Percentiles rank a stretch among this genome's conserved stretches.
These are phyloP conservation scores for Trifolium fragiferum DNA, from an alignment of 306 rosid genomes.

Conservation along the genomic window DNA sequence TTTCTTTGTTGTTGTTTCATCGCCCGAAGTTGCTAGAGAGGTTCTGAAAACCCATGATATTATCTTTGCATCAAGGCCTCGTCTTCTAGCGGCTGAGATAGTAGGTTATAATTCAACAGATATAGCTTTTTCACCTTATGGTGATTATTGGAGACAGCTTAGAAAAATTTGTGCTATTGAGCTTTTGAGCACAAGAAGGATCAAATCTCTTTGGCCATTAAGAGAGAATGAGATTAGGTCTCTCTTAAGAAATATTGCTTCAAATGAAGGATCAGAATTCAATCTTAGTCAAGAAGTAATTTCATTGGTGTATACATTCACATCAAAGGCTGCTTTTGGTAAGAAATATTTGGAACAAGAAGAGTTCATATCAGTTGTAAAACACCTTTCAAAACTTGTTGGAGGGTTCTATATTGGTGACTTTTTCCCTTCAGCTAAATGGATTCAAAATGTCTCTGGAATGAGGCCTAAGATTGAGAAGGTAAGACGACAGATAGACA, in stretches of 20 bases:
- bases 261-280: slow-evolving; percentile 3
- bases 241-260: background rate
- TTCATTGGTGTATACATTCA: background rate
- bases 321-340: slow-evolving; percentile 36
- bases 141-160: slow-evolving; percentile 39
- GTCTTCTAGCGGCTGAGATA: background rate
- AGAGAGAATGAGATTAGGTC: slow-evolving; percentile 17
- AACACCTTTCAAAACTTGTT: background rate
- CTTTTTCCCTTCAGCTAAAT: background rate
- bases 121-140: slow-evolving; percentile 31
- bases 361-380: slow-evolving; percentile 8
- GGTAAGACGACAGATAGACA: background rate
- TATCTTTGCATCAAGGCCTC: slow-evolving; percentile 46
- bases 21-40: slow-evolving; percentile 37
- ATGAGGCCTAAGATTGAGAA: slow-evolving; percentile 12
- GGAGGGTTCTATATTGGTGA: slow-evolving; percentile 34
- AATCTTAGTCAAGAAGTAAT: slow-evolving; percentile 18
- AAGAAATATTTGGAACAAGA: slow-evolving; percentile 16
- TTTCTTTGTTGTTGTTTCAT: background rate
- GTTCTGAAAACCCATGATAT: slow-evolving; percentile 44
- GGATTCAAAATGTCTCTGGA: slow-evolving; percentile 4
- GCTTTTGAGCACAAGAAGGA: slow-evolving; percentile 34
- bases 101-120: background rate
- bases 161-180: slow-evolving; percentile 40
- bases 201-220: background rate